Percentiles rank a stretch among this genome's conserved stretches.
phyloP scores from a whole-genome alignment of 2,329 filamentous ascomycete species.

The Thielaviopsis populi region DNA sequence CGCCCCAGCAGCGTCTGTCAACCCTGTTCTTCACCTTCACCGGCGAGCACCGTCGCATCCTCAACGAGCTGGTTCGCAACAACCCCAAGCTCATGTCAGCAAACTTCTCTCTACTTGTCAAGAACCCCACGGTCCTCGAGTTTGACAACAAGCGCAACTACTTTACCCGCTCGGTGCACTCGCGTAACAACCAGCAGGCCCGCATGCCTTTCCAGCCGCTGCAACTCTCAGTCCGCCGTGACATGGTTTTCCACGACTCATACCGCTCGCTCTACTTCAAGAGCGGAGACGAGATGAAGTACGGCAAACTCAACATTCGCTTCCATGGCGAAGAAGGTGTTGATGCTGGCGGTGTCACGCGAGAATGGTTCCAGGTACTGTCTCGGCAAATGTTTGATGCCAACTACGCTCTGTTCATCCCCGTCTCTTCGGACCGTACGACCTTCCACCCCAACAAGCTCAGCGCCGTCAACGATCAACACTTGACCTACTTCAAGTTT shows the following conservation, averaged over 20 bases:
- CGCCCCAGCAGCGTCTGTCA: slow-evolving; percentile 62
- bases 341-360: slow-evolving; percentile 89
- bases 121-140: slow-evolving; percentile 96
- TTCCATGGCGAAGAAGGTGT: slow-evolving; percentile 97
- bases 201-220: slow-evolving; percentile 57
- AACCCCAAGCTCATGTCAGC: slow-evolving; percentile 98
- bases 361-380: slow-evolving; percentile 98
- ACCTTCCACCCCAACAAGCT: slow-evolving; percentile 97
- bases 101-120: slow-evolving; percentile 87
- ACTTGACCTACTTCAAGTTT: slow-evolving; percentile 98
- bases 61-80: slow-evolving; percentile 93
- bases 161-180: slow-evolving; percentile 86
- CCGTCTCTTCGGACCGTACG: slow-evolving; percentile 90
- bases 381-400: slow-evolving; percentile 98
- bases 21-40: slow-evolving; percentile 94
- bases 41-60: slow-evolving; percentile 89
- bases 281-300: slow-evolving; percentile 92
- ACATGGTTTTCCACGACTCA: slow-evolving; percentile 94
- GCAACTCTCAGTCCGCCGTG: slow-evolving; percentile 77
- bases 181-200: slow-evolving; percentile 46
- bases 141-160: slow-evolving; percentile 99
- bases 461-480: slow-evolving; percentile 87
- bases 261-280: slow-evolving; percentile 99
- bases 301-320: slow-evolving; percentile 92
- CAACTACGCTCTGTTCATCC: slow-evolving; percentile 91